Base-by-base conservation (phyloP, 2,329 filamentous ascomycete genomes). In the Stagonosporopsis vannaccii region DNA sequence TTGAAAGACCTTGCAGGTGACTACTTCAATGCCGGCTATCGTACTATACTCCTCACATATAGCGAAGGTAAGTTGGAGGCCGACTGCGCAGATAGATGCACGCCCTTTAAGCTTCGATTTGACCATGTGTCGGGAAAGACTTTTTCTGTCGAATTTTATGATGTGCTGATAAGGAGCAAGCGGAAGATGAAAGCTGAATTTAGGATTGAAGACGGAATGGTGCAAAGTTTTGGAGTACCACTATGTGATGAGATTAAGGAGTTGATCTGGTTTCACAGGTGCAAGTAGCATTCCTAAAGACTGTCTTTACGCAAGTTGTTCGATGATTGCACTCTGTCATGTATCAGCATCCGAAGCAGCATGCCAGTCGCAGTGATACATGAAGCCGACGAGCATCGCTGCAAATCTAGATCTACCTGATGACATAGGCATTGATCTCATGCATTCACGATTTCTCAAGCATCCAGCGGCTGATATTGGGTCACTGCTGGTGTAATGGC, bases 71-170 rank as follows among this genome's bases (percentile, higher is more conserved):
- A 26, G 3, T 23, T 61, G 30, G 35, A 47, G 17, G 59, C 61
- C 3, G 49, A 61, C 19, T 58, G 61, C 47, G 19, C 35, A 20
- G 61, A 63, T 20, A 55, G 59, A 19, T 52, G 61, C 25, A 53
- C 53, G 30, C 56, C 61, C 11, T 58, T 58, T 6, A 19, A 33
- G 6, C 47, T 61, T n/a, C 37, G 22, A 1, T 59, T 63, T n/a
- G 15, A 47, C 12, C 61, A 59, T 49, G 22, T 59, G 0, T 45
- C 43, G 3, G 56, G 35, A 2, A 51, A 30, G 3, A 47, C 12
- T 8, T 57, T 63, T 12, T 40, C 47, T n/a, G 43, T 45, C 12
- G 32, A 57, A 11, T 15, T 42, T 7, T 17, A 45, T 13, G 39
- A 51, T 33, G 6, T 45, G 4, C 40, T 57, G 40, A 33, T 33